These are phyloP conservation scores for Dissophora globulifera DNA, from an alignment of 192 early-diverging fungal genomes.

Conservation along the genomic window DNA sequence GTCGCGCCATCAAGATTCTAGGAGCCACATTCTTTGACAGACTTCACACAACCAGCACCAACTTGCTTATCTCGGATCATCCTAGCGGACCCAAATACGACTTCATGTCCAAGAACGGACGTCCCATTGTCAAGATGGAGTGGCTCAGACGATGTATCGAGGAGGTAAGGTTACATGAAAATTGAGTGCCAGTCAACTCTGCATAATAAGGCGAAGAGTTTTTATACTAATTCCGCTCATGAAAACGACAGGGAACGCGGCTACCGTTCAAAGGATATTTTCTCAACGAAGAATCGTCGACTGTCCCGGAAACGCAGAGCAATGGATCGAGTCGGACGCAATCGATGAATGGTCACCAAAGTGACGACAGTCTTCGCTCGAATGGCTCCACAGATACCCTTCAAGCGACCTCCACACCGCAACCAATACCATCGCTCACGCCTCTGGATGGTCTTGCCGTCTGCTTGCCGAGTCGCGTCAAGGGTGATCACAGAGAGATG, in stretches of 20 bases:
- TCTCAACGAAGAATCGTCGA: neutral
- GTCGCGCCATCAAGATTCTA: slow-evolving; percentile 20
- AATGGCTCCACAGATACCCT: neutral
- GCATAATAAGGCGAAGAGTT: no score
- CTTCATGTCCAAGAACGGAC: slow-evolving; percentile 12
- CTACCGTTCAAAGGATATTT: slow-evolving; percentile 15
- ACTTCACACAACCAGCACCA: slow-evolving; percentile 12
- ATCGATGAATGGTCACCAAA: neutral
- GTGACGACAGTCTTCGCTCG: slow-evolving; percentile 7
- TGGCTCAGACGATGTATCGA: slow-evolving; percentile 29
- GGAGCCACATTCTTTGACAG: slow-evolving; percentile 22
- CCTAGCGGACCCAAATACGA: slow-evolving; percentile 26
- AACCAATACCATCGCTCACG: slow-evolving; percentile 10
- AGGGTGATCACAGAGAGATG: slow-evolving; percentile 21
- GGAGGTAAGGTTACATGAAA: slow-evolving; percentile 10
- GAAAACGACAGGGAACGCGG: slow-evolving; percentile 2
- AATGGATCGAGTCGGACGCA: neutral
- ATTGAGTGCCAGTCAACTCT: no score
- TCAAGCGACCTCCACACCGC: neutral
- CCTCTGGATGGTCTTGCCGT: slow-evolving; percentile 18
- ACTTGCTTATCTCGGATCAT: slow-evolving; percentile 24
- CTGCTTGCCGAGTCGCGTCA: slow-evolving; percentile 25
- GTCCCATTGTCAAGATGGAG: slow-evolving; percentile 21
- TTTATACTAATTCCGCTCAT: no score
- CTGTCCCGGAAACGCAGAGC: neutral